Conservation (phyloP, 371 early-diverging fungal genomes). For the Mucor irregularis region DNA sequence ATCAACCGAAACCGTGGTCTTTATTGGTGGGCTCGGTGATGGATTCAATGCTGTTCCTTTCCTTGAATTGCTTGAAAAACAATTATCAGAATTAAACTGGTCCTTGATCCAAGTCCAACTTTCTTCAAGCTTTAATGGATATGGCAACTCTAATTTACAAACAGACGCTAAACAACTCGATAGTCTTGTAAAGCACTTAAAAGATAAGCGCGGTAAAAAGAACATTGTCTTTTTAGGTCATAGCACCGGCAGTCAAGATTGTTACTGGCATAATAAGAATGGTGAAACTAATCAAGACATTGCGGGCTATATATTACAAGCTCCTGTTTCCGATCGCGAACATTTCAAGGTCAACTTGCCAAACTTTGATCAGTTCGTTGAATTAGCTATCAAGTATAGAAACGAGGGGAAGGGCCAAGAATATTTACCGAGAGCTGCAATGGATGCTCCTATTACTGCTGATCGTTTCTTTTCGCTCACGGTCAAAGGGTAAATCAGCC, state of each 20-base stretch:
- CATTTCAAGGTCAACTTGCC: constrained; percentile 25
- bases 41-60: constrained; percentile 53
- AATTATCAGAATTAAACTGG: constrained; percentile 31
- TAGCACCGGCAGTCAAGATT: constrained; percentile 58
- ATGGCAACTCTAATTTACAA: constrained; percentile 42
- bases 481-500: constrained; percentile 35
- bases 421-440: constrained; percentile 40
- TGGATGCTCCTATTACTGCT: constrained; percentile 44
- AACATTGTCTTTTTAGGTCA: constrained; percentile 54
- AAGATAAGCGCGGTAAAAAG: constrained; percentile 32
- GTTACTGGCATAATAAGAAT: constrained; percentile 44
- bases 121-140: constrained; percentile 52
- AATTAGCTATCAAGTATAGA: constrained; percentile 34
- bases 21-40: constrained; percentile 52
- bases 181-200: constrained; percentile 35
- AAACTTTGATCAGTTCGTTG: constrained; percentile 26
- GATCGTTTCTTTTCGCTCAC: constrained; percentile 49
- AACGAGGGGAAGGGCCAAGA: constrained; percentile 41
- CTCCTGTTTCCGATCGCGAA: constrained; percentile 58
- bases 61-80: constrained; percentile 28
- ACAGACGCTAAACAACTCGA: constrained; percentile 48
- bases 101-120: constrained; percentile 53
- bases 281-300: constrained; percentile 33
- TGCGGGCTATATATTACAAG: constrained; percentile 50
- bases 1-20: constrained; percentile 39